Evolutionary conservation across 2,329 filamentous ascomycete species (phyloP).

Genomic region (Alternaria conjuncta): DNA sequence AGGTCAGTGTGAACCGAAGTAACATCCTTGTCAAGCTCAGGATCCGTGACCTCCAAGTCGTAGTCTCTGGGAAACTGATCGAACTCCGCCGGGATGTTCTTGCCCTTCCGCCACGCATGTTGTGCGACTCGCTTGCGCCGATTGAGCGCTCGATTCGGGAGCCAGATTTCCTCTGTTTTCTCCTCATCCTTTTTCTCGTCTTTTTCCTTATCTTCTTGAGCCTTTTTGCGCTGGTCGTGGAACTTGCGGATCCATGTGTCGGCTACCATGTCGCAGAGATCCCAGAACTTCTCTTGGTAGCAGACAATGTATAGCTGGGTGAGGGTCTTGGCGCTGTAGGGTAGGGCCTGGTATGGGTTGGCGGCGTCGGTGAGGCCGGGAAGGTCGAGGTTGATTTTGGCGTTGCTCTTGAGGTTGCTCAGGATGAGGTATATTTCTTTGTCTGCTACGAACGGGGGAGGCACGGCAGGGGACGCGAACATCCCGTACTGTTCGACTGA

Average conservation of each 20-base stretch:
- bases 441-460: background rate
- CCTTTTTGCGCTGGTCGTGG: conserved; percentile 20
- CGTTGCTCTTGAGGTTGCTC: background rate
- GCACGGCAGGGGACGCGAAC: background rate
- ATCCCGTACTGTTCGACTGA: background rate
- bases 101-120: background rate
- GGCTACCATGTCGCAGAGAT: conserved; percentile 38
- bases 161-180: conserved; percentile 17
- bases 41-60: conserved; percentile 17
- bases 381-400: conserved; percentile 20
- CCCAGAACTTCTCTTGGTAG: conserved; percentile 18
- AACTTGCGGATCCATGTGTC: conserved; percentile 46
- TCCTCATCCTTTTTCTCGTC: background rate
- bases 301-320: conserved; percentile 35
- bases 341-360: background rate
- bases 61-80: conserved; percentile 12
- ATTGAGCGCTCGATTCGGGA: conserved; percentile 18
- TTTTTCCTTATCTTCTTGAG: background rate
- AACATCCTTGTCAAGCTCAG: conserved; percentile 13
- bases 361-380: conserved; percentile 15
- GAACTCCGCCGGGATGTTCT: background rate
- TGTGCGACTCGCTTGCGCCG: background rate
- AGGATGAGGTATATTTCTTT: background rate
- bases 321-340: conserved; percentile 29
- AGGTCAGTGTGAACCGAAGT: conserved; percentile 16